These are phyloP conservation scores for Spathaspora sp. DNA, from an alignment of 805 yeast genomes.

Conservation along the genomic window DNA sequence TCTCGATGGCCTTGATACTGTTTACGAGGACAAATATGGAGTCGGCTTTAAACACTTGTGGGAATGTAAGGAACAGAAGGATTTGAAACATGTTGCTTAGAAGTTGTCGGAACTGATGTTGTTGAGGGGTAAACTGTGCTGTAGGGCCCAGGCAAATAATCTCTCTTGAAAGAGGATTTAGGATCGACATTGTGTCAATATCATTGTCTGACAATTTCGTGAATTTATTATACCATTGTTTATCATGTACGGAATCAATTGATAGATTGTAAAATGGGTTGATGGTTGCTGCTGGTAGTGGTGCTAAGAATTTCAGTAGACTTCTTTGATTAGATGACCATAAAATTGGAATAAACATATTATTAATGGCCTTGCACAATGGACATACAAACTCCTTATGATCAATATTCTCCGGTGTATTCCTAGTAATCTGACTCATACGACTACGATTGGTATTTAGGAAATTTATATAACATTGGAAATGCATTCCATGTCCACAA, in stretches of 20 bases:
- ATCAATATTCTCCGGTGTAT: slow-evolving; percentile 70
- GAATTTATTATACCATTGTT: slow-evolving; percentile 25
- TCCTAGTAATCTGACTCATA: slow-evolving; percentile 73
- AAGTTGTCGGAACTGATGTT: slow-evolving; percentile 23
- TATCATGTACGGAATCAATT: slow-evolving; percentile 11
- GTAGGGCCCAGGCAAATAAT: slow-evolving; percentile 18
- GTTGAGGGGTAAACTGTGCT: slow-evolving; percentile 8
- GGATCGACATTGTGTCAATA: slow-evolving; percentile 18
- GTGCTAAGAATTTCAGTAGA: slow-evolving; percentile 18
- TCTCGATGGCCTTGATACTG: slow-evolving; percentile 63
- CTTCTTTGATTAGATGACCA: slow-evolving; percentile 48
- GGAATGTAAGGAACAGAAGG: slow-evolving; percentile 33
- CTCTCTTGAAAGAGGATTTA: slow-evolving; percentile 25
- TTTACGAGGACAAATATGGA: slow-evolving; percentile 42
- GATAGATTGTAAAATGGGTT: slow-evolving; percentile 12
- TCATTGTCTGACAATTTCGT: slow-evolving; percentile 16
- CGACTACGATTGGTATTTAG: slow-evolving; percentile 52
- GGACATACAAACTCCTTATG: slow-evolving; percentile 84
- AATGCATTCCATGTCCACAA: slow-evolving; percentile 95
- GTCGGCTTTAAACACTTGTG: slow-evolving; percentile 33
- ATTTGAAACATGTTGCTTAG: slow-evolving; percentile 34
- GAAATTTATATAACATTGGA: slow-evolving; percentile 66
- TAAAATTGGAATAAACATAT: slow-evolving; percentile 74
- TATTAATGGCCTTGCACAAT: slow-evolving; percentile 81
- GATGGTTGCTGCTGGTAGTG: not conserved